Percentiles rank a stretch among this genome's conserved stretches.
These are phyloP conservation scores for Naematelia encephala DNA, from an alignment of 768 basidiomycete genomes.

Conservation along the genomic window DNA sequence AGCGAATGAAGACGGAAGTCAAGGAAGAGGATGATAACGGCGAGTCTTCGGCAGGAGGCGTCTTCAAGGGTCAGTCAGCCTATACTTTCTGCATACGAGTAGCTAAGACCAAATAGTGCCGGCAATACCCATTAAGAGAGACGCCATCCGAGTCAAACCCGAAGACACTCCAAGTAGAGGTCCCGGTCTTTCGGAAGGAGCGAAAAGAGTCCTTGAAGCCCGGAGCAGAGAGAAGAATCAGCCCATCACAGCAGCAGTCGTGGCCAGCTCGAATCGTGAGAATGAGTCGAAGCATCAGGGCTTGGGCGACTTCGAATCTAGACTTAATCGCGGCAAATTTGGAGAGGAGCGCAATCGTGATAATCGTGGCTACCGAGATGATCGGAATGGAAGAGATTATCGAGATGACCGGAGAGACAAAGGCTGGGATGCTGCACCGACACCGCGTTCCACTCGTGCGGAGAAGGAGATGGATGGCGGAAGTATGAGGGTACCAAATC, in stretches of 20 bases:
- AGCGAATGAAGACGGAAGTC: constrained; percentile 65
- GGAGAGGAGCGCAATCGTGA: constrained; percentile 48
- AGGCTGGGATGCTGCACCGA: constrained; percentile 48
- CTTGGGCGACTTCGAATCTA: constrained; percentile 87
- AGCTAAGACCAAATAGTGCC: constrained; percentile 64
- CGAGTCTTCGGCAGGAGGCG: constrained; percentile 54
- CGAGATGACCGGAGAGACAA: constrained; percentile 19
- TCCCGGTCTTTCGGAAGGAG: constrained; percentile 77
- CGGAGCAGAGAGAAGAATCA: constrained; percentile 67
- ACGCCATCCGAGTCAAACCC: constrained; percentile 68
- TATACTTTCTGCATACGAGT: not conserved
- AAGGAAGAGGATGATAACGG: constrained; percentile 53
- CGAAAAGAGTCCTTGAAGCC: constrained; percentile 70
- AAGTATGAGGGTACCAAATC: constrained; percentile 83
- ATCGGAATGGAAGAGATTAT: constrained; percentile 55
- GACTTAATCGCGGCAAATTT: constrained; percentile 71
- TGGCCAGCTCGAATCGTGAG: constrained; percentile 19
- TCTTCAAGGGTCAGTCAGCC: constrained; percentile 73
- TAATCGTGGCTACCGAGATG: constrained; percentile 59
- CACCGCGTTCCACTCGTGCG: constrained; percentile 37
- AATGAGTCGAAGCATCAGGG: constrained; percentile 55
- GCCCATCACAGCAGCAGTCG: constrained; percentile 50
- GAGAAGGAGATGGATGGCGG: constrained; percentile 53
- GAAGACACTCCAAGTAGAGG: constrained; percentile 93
- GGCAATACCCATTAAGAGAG: constrained; percentile 60